Base-by-base conservation (phyloP, 2,329 filamentous ascomycete species). In the Celoporthe dispersa region DNA sequence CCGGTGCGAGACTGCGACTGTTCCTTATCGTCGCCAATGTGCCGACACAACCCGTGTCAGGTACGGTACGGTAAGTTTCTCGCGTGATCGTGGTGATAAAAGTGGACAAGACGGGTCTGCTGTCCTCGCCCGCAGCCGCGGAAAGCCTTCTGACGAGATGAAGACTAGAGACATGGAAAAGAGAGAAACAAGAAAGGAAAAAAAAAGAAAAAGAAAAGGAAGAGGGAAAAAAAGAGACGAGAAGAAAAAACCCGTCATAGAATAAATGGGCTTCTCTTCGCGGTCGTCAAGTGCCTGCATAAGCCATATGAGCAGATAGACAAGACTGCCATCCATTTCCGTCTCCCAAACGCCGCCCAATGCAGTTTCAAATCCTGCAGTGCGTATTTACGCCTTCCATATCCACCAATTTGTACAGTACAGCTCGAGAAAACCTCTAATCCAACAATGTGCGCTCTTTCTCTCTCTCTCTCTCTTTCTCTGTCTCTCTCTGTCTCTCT, bases 301-400 rank as follows among this genome's bases (percentile, higher is more conserved):
- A 60, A 60, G 19, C 22, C 33, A 8, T 60, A 37, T 39, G 68
- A 33, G 60, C 68, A 64, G 62, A 67, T 48, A 51, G 44, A 53
- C 41, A 44, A 64, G 67, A 67, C 28, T 53, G 35, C 65, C 41
- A 44, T 64, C 63, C 63, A 55, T 61, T 60, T 55, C 66, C 51
- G 37, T 68, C 64, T 67, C 70, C 51, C 59, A 62, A 71, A 71
- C 70, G 70, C 70, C 70, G 65, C 68, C 68, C 69, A 67, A 71
- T 71, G 70, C 68, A 33, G 44, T 22, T 59, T 68, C 44, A n/a
- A n/a, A 22, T 25, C 37, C 48, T 64, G 57, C 61, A 37, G 44
- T 71, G 70, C 61, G 39, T 70, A 66, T 70, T 37, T 68, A 63
- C 57, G 31, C 48, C 64, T 37, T 33, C 61, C 61, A 33, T 67